Evolutionary conservation across 345 rosid genomes (phyloP), one percentile per base, ranked within the genome.

Genomic region (Eucalyptus curtisii): DNA sequence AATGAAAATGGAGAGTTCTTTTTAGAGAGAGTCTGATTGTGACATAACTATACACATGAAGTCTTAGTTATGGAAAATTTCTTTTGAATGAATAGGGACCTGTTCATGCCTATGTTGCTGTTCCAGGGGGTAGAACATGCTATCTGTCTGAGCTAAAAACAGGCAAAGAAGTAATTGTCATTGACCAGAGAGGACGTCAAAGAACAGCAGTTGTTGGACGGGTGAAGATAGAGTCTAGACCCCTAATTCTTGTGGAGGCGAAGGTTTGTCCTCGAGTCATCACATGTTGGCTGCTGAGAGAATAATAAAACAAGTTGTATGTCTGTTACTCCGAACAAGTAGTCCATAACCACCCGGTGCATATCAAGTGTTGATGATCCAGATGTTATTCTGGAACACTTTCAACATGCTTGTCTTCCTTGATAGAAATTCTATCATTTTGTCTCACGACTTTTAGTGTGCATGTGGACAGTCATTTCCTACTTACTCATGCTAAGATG

Each of bases 121-220:
- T 95, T 89, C 98, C 99, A 86, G 98, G 98, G 33, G 97, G 96
- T 82, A 95, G 93, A 93, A 97, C 99, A 68, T 92, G 97, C 93
- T 95, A 96, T 89, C 97, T 97, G 64, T 96, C 99, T 0, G 99
- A 96, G 93, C 90, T 97, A 89, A 95, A 91, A 90, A 93, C 97
- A 1, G 99, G 99, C 4, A 93, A 91, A 90, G 97, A 97, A 86
- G 98, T 97, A 37, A 86, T 94, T 7, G 91, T 95, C 57, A 94
- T 93, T 89, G 97, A 95, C 88, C 97, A 91, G 91, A 92, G 91
- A 50, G 98, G 99, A 57, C 88, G 89, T 87, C 93, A 92, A 80
- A 90, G 95, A 57, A 94, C 94, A 88, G 97, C 96, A 68, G 92
- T 97, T 61, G 95, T 95, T 66, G 97, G 99, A 24, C 93, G 97